These are phyloP conservation scores for Chaetomium fimeti DNA, from an alignment of 495 filamentous ascomycete species.

Conservation along the genomic window DNA sequence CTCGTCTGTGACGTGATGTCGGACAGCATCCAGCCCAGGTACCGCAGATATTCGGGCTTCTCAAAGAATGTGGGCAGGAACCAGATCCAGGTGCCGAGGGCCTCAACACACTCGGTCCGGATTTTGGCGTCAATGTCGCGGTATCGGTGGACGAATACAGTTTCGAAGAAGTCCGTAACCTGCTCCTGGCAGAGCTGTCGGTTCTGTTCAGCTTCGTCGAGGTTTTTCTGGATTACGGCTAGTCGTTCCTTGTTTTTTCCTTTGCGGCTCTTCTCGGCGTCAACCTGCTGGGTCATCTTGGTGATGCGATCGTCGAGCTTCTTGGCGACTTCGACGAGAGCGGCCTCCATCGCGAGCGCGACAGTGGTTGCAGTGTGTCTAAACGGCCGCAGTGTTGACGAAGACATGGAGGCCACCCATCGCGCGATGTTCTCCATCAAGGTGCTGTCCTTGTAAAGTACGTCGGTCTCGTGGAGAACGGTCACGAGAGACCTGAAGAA, in stretches of 20 bases:
- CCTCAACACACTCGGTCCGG: constrained; percentile 76
- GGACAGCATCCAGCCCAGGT: constrained; percentile 91
- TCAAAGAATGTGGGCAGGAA: constrained; percentile 82
- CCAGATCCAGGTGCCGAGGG: constrained; percentile 83
- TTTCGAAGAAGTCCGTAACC: constrained; percentile 80
- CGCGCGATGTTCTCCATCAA: constrained; percentile 80
- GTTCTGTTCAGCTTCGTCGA: constrained; percentile 64
- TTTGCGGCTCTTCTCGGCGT: constrained; percentile 75
- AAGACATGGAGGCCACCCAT: constrained; percentile 86
- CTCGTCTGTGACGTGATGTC: constrained; percentile 68
- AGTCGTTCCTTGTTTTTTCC: constrained; percentile 56
- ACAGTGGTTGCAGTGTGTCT: constrained; percentile 87
- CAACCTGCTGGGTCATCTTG: constrained; percentile 77
- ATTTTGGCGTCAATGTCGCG: constrained; percentile 89
- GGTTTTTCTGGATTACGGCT: constrained; percentile 61
- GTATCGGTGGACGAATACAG: constrained; percentile 90
- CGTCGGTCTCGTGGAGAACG: constrained; percentile 68
- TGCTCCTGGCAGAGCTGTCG: constrained; percentile 62
- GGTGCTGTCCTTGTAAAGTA: constrained; percentile 69
- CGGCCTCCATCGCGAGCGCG: constrained; percentile 68
- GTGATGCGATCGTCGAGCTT: constrained; percentile 63
- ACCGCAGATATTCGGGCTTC: constrained; percentile 81
- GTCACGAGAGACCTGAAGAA: constrained; percentile 75
- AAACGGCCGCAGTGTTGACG: constrained; percentile 78
- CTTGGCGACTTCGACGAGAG: constrained; percentile 67